Evolutionary conservation across 176 grass and related monocot species (phyloP).

Genomic region (Cenchrus americanus): DNA sequence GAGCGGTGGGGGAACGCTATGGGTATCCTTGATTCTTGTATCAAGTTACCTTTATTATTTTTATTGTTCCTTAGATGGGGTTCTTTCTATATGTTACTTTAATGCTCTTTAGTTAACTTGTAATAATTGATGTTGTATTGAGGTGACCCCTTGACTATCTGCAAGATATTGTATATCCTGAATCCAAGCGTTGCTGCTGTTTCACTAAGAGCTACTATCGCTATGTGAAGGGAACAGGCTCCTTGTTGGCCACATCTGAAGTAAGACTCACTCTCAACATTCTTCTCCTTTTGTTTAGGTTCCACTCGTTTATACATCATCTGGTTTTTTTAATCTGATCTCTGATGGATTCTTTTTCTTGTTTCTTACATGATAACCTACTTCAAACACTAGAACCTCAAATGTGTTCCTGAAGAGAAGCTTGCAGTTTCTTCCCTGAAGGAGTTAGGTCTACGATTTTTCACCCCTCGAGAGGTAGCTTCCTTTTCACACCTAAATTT

Average conservation of each 20-base stretch:
- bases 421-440: slow-evolving; percentile 65
- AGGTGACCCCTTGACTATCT: slow-evolving; percentile 54
- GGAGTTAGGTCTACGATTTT: slow-evolving; percentile 73
- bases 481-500: slow-evolving; percentile 24
- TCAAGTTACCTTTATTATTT: not conserved
- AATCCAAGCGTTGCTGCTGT: slow-evolving; percentile 89
- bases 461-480: slow-evolving; percentile 80
- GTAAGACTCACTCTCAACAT: slow-evolving; percentile 50
- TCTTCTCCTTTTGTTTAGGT: slow-evolving; percentile 27
- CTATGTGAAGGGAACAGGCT: slow-evolving; percentile 96
- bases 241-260: slow-evolving; percentile 69
- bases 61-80: not conserved
- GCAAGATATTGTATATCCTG: slow-evolving; percentile 83
- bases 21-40: slow-evolving; percentile 71
- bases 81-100: slow-evolving; percentile 3
- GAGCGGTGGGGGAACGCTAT: slow-evolving; percentile 95
- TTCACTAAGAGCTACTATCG: slow-evolving; percentile 97
- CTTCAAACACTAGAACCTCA: slow-evolving; percentile 55
- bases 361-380: slow-evolving; percentile 4
- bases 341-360: not conserved
- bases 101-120: not conserved
- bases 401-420: slow-evolving; percentile 53
- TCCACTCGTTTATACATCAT: slow-evolving; percentile 9
- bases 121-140: slow-evolving; percentile 4
- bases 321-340: slow-evolving; percentile 34